Conservation (phyloP, 768 basidiomycete species). For the Baorangia bicolor region DNA sequence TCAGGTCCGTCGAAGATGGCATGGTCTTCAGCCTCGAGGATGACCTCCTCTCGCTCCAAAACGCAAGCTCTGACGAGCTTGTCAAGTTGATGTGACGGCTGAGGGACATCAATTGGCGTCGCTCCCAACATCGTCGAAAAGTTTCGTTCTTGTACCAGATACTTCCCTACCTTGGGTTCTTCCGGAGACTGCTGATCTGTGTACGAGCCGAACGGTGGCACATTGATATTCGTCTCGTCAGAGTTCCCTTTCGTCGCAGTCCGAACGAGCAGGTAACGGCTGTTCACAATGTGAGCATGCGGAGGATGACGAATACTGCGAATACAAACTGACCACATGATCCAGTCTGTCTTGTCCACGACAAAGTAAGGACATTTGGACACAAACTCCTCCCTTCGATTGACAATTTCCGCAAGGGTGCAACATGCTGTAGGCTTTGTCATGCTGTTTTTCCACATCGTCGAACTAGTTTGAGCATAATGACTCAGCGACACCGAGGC, state of each 20-base stretch:
- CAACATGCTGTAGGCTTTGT: constrained; percentile 48
- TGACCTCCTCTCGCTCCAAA: constrained; percentile 41
- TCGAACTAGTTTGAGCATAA: constrained; percentile 30
- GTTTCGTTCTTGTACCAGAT: constrained; percentile 48
- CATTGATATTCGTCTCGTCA: neutral
- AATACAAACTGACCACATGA: constrained; percentile 51
- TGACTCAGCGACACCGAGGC: constrained; percentile 44
- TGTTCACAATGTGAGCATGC: constrained; percentile 18
- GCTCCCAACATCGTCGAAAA: neutral
- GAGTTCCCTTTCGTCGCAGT: neutral
- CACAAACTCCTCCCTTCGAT: constrained; percentile 56
- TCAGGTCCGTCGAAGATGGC: constrained; percentile 38
- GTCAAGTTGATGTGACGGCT: constrained; percentile 55
- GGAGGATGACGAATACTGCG: neutral
- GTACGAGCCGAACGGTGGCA: too few species aligned
- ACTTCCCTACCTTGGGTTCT: constrained; percentile 29
- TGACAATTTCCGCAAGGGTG: constrained; percentile 67
- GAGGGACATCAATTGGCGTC: constrained; percentile 51
- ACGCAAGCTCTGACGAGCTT: constrained; percentile 43
- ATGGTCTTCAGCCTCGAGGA: constrained; percentile 50
- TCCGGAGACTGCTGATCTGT: neutral
- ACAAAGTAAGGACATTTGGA: constrained; percentile 59
- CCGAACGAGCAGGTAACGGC: constrained; percentile 63
- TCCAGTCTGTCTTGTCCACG: constrained; percentile 65
- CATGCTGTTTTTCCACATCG: constrained; percentile 51